Evolutionary conservation across 1,284 basidiomycete species (phyloP), one percentile per base, ranked within the genome.

Genomic region (Vanrija sp.): DNA sequence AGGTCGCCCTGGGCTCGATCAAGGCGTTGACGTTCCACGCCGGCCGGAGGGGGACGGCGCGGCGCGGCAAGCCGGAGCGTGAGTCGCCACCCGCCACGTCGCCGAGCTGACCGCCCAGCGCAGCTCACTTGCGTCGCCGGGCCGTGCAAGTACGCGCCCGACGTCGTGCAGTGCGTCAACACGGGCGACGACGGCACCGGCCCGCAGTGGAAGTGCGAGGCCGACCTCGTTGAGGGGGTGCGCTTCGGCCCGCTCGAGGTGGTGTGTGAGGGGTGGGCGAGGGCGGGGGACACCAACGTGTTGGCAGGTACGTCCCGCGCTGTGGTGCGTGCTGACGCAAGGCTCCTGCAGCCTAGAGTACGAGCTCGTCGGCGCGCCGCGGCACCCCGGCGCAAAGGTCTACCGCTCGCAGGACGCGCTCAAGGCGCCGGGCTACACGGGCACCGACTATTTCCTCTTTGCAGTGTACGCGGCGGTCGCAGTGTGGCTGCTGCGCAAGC

Each of bases 121-220:
- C 92, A 96, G 68, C 81, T 96, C 22, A 80, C 78, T 31, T 96
- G 93, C 71, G 66, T 83, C n/a, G 91, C 92, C 23, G 83, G 83
- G 58, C 80, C 86, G 36, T 96, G 93, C 71, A 79, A 82, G 16
- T 94, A 84, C 72, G 82, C 84, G 56, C 92, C 91, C 1, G 86
- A 91, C 55, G 88, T 85, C n/a, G 85, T 96, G 24, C 84, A 89
- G 59, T 97, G 92, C 72, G 79, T 79, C 44, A 89, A 86, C 60
- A 78, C 86, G 45, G 90, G 92, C 37, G 87, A 88, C 8, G 76
- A 77, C 56, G 89, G 87, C 2, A 77, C 81, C 1, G 69, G 68
- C 2, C 83, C 90, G 5, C 89, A 93, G 65, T 94, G 90, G 90
- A 87, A 85, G 85, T 97, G 93, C 71, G 85, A 90, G 69, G 88